Percentiles rank a stretch among this genome's conserved stretches.
phyloP scores from a whole-genome alignment of 345 rosid species.

The Litchi chinensis region DNA sequence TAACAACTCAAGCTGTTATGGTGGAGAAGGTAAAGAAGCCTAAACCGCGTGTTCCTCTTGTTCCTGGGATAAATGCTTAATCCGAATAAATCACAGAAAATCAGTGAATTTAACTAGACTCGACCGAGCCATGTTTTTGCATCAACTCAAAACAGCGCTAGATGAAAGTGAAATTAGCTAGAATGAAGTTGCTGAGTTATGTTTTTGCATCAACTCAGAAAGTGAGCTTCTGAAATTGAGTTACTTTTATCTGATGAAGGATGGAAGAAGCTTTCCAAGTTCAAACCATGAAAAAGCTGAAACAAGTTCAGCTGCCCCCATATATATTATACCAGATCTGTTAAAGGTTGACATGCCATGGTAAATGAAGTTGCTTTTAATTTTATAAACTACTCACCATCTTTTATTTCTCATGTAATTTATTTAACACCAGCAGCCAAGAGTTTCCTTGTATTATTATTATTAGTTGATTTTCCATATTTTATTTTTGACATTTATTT shows the following conservation, averaged over 20 bases:
- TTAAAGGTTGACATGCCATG: background rate
- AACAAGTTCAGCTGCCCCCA: background rate
- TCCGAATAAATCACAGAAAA: no score
- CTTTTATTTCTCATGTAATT: no score
- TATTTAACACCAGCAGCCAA: no score
- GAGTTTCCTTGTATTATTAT: no score
- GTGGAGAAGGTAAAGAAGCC: no score
- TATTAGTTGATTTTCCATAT: no score
- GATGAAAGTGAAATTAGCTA: background rate
- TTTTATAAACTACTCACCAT: no score
- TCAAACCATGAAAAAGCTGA: background rate
- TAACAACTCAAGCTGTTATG: constrained; percentile 86
- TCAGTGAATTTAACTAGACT: no score
- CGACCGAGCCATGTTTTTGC: no score
- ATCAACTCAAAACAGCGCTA: background rate
- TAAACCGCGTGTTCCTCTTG: no score
- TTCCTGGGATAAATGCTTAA: no score
- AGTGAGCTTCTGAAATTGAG: background rate
- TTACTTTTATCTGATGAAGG: background rate
- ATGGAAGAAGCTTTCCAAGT: background rate
- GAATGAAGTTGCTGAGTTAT: background rate
- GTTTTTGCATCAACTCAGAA: background rate
- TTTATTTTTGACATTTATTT: no score
- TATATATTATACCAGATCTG: background rate
- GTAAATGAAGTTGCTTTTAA: background rate